Evolutionary conservation across 2,329 filamentous ascomycete genomes (phyloP).

Genomic region (Tolypocladium amazonense): DNA sequence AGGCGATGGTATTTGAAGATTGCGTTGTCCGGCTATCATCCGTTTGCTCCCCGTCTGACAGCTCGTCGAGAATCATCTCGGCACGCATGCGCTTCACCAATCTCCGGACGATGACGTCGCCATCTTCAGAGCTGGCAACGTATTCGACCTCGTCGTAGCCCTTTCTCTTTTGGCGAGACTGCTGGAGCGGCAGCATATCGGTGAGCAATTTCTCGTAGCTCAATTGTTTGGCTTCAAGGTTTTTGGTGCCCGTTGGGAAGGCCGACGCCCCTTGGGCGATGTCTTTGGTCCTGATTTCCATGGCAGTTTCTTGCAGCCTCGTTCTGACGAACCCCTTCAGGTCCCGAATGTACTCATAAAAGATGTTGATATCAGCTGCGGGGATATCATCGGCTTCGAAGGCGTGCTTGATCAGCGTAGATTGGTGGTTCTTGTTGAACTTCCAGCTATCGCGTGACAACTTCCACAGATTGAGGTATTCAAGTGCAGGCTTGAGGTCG

Average conservation of each 20-base stretch:
- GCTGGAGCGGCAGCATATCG: slow-evolving; percentile 29
- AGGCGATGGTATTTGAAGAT: slow-evolving; percentile 17
- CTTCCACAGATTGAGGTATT: slow-evolving; percentile 70
- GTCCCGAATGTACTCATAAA: slow-evolving; percentile 70
- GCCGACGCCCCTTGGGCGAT: slow-evolving; percentile 35
- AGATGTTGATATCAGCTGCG: slow-evolving; percentile 52
- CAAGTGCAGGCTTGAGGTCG: slow-evolving; percentile 54
- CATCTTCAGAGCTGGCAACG: slow-evolving; percentile 36
- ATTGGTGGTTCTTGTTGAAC: slow-evolving; percentile 92
- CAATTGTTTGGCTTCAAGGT: slow-evolving; percentile 38
- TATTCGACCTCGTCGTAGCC: slow-evolving; percentile 43
- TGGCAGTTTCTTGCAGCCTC: slow-evolving; percentile 56
- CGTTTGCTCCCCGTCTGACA: slow-evolving; percentile 38
- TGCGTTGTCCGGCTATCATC: slow-evolving; percentile 18
- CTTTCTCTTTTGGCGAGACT: slow-evolving; percentile 32
- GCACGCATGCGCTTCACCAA: slow-evolving; percentile 54
- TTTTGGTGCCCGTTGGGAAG: slow-evolving; percentile 39
- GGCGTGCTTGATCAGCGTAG: slow-evolving; percentile 70
- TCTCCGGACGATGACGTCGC: slow-evolving; percentile 38
- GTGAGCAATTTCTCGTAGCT: slow-evolving; percentile 45
- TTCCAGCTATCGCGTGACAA: slow-evolving; percentile 68
- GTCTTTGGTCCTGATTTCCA: slow-evolving; percentile 48
- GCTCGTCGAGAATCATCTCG: slow-evolving; percentile 44
- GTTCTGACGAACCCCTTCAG: slow-evolving; percentile 66
- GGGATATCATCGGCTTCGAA: slow-evolving; percentile 66